phyloP scores from a whole-genome alignment of 2,329 filamentous ascomycete species.

The Beauveria asiatica region DNA sequence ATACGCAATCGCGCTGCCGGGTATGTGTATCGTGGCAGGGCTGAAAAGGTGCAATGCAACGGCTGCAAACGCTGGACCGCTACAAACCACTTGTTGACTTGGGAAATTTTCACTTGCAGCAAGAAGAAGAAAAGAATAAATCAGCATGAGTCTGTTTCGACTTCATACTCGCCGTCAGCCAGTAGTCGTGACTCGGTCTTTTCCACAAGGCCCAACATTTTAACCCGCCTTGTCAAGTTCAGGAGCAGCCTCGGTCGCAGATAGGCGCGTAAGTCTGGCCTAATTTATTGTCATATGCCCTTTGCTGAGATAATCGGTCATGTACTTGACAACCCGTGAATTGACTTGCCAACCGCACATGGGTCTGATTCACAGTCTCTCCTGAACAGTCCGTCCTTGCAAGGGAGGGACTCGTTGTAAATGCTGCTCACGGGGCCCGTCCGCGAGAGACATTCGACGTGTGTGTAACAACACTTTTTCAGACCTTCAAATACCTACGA shows the following conservation, averaged over 20 bases:
- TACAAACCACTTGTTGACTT: not conserved
- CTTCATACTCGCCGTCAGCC: slow-evolving; percentile 1
- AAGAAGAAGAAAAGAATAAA: not conserved
- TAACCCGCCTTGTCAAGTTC: slow-evolving; percentile 12
- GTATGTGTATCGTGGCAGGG: not conserved
- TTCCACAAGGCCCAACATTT: slow-evolving; percentile 11
- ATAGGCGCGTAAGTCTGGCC: not conserved
- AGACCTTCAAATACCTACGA: slow-evolving; percentile 8
- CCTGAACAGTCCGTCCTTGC: not conserved
- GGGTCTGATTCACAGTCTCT: not conserved
- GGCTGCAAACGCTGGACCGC: not conserved
- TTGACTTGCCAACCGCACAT: not conserved
- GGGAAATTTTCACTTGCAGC: not conserved
- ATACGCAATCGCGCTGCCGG: not conserved
- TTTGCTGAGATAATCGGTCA: slow-evolving; percentile 6
- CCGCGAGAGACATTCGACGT: not conserved
- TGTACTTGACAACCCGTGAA: not conserved
- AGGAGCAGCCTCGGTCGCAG: slow-evolving; percentile 6
- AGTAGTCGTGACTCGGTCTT: slow-evolving; percentile 10
- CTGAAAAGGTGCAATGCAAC: not conserved
- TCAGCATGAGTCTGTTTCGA: slow-evolving; percentile 5
- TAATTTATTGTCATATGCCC: not conserved
- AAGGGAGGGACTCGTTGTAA: slow-evolving; percentile 11
- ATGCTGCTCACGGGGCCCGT: slow-evolving; percentile 10
- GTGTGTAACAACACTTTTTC: not conserved